Percentiles rank a stretch among this genome's conserved stretches.
Evolutionary conservation across 1,284 basidiomycete genomes (phyloP).

Genomic region (Meira nashicola): DNA sequence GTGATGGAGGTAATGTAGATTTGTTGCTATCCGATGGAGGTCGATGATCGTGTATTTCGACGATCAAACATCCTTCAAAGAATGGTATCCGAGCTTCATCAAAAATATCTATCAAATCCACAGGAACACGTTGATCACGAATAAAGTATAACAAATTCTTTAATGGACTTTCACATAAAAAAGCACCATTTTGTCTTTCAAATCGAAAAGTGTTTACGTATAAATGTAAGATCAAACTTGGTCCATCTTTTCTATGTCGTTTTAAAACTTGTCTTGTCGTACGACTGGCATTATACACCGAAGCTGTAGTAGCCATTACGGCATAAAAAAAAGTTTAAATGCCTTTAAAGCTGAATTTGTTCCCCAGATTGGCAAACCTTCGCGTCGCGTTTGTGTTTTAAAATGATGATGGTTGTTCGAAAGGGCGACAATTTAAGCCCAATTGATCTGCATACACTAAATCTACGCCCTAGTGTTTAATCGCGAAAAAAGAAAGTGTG

Average conservation of each 20-base stretch:
- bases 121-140: slow-evolving; percentile 42
- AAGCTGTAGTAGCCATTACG: slow-evolving; percentile 48
- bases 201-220: slow-evolving; percentile 45
- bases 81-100: slow-evolving; percentile 40
- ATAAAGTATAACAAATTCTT: slow-evolving; percentile 40
- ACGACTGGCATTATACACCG: slow-evolving; percentile 48
- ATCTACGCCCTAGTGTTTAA: too few relatives aligned
- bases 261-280: slow-evolving; percentile 47
- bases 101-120: slow-evolving; percentile 45
- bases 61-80: slow-evolving; percentile 46
- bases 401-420: too few relatives aligned
- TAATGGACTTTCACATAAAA: slow-evolving; percentile 44
- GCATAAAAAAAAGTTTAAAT: too few relatives aligned
- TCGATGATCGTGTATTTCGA: slow-evolving; percentile 50
- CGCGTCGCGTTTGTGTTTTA: too few relatives aligned
- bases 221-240: slow-evolving; percentile 44
- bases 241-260: slow-evolving; percentile 38
- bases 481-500: too few relatives aligned
- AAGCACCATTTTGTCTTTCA: slow-evolving; percentile 42
- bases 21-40: background rate
- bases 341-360: too few relatives aligned
- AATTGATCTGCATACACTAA: too few relatives aligned
- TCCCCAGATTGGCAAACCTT: too few relatives aligned
- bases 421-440: too few relatives aligned
- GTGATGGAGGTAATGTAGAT: background rate